A percentile compares a stretch with the other conserved stretches of the same genome.
phyloP scores from a whole-genome alignment of 305 asterid genomes.

The Solanum hybrid region DNA sequence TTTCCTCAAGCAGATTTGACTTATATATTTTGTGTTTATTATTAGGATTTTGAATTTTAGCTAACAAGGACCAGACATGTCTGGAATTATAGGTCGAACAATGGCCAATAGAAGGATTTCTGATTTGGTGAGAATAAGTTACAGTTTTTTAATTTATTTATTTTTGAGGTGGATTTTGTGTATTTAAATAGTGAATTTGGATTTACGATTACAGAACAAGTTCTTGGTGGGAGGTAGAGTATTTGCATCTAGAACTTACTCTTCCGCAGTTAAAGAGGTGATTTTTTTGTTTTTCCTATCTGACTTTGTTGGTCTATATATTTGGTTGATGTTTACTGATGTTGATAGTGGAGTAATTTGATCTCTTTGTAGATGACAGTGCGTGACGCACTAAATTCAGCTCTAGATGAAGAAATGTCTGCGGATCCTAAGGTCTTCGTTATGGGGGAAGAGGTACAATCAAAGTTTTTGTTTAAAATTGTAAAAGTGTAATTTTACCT shows the following conservation, averaged over 20 bases:
- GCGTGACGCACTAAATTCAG: slow-evolving; percentile 89
- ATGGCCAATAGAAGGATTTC: slow-evolving; percentile 1
- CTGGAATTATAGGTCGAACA: slow-evolving; percentile 8
- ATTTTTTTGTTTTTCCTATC: background rate
- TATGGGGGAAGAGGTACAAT: slow-evolving; percentile 91
- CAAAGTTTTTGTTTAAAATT: background rate
- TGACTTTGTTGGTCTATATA: background rate
- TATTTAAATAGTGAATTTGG: background rate
- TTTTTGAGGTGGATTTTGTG: background rate
- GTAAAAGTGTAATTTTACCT: background rate
- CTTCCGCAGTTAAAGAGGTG: slow-evolving; percentile 10
- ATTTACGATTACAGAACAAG: background rate
- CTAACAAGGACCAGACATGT: background rate
- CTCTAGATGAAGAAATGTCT: slow-evolving; percentile 93
- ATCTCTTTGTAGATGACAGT: slow-evolving; percentile 61
- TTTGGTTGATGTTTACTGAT: background rate
- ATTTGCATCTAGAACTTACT: slow-evolving; percentile 4
- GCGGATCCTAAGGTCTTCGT: slow-evolving; percentile 87
- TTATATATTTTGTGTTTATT: background rate
- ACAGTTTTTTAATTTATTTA: background rate
- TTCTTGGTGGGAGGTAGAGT: background rate
- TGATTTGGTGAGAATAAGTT: slow-evolving; percentile 6
- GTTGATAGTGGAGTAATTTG: background rate
- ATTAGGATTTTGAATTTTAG: background rate
- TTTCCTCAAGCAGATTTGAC: background rate